These are phyloP conservation scores for Biancaea sappan DNA, from an alignment of 306 rosid species.

Conservation along the genomic window DNA sequence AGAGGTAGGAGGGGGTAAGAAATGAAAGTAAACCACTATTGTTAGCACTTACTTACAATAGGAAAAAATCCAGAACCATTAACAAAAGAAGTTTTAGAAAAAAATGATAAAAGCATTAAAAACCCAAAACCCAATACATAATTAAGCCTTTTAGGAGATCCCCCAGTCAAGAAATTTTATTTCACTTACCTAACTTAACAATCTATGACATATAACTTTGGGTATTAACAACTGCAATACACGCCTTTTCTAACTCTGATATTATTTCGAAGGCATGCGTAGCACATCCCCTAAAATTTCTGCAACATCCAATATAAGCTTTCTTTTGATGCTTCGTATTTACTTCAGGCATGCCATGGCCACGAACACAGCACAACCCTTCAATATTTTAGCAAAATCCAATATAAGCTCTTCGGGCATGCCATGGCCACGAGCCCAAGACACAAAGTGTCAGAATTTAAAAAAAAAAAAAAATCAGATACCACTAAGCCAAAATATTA, in stretches of 20 bases:
- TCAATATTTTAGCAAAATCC: background rate
- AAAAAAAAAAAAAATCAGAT: too few relatives aligned
- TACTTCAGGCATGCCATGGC: too few relatives aligned
- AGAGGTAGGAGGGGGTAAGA: background rate
- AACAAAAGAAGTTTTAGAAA: background rate
- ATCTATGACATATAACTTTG: background rate
- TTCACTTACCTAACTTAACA: background rate
- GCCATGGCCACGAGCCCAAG: too few relatives aligned
- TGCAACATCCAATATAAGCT: background rate
- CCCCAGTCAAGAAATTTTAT: background rate
- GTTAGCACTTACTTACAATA: background rate
- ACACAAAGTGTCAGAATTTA: too few relatives aligned
- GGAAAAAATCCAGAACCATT: background rate
- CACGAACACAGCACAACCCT: too few relatives aligned
- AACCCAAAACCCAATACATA: background rate
- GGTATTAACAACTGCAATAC: background rate
- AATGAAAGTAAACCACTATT: background rate
- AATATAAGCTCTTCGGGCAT: background rate
- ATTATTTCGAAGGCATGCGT: background rate
- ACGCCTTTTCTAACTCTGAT: background rate
- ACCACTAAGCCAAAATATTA: too few relatives aligned
- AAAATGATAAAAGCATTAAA: too few relatives aligned
- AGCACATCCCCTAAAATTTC: background rate
- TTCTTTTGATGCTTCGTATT: background rate
- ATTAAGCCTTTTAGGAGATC: background rate